Conservation (phyloP, 2,329 filamentous ascomycete genomes). For the Chaetothyriales sp. region DNA sequence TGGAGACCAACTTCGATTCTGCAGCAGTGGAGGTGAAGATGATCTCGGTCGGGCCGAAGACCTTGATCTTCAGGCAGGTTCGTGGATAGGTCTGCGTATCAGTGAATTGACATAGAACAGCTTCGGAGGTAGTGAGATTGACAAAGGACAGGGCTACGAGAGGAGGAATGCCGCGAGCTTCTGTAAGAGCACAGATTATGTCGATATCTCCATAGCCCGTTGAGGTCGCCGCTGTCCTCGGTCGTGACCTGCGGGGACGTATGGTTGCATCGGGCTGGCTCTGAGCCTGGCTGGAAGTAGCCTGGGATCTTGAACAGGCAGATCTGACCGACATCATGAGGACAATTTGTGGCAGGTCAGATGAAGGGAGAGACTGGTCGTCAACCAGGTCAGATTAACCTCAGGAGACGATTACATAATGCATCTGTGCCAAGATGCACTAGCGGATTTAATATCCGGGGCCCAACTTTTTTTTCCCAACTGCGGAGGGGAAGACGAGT, state of each 20-base stretch:
- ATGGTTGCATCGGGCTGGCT: background rate
- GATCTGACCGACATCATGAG: background rate
- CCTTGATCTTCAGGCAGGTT: constrained; percentile 70
- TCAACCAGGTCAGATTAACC: background rate
- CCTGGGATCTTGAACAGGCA: background rate
- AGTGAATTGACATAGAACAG: constrained; percentile 74
- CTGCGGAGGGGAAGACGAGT: background rate
- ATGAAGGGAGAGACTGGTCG: too few species aligned
- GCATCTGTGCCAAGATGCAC: background rate
- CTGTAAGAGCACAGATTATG: constrained; percentile 75
- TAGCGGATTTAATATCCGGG: background rate
- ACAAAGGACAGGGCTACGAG: constrained; percentile 75
- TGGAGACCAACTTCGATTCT: constrained; percentile 57
- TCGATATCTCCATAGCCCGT: constrained; percentile 46
- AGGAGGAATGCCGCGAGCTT: constrained; percentile 74
- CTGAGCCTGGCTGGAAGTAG: background rate
- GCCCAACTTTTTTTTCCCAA: background rate
- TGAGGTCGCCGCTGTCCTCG: constrained; percentile 42
- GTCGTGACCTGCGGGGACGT: constrained; percentile 19
- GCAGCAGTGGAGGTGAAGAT: constrained; percentile 61
- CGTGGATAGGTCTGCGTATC: constrained; percentile 85
- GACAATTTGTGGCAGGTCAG: background rate
- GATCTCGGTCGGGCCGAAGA: constrained; percentile 66
- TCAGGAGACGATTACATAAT: background rate
- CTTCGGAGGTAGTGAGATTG: constrained; percentile 72